Evolutionary conservation across 345 rosid genomes (phyloP).

Genomic region (Citrus inodora): DNA sequence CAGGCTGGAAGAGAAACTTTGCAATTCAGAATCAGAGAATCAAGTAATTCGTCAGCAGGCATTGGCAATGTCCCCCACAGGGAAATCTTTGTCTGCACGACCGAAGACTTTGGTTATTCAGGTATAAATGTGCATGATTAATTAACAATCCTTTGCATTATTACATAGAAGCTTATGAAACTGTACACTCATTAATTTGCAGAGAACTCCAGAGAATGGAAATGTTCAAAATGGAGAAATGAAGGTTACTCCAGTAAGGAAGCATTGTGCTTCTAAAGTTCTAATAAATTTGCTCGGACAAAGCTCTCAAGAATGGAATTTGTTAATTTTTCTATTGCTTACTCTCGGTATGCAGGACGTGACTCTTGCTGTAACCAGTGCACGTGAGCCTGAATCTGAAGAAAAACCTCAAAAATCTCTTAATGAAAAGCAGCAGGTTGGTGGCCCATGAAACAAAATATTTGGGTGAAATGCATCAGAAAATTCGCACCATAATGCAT

Average conservation of each 20-base stretch:
- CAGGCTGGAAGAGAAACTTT: constrained; percentile 94
- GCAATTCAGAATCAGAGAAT: constrained; percentile 94
- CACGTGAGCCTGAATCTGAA: constrained; percentile 93
- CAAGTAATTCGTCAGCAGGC: constrained; percentile 99
- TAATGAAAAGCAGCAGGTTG: constrained; percentile 96
- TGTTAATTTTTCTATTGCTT: constrained; percentile 17
- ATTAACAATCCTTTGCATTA: constrained; percentile 2
- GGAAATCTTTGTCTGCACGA: constrained; percentile 64
- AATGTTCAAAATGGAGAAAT: constrained; percentile 63
- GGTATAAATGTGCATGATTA: constrained; percentile 36
- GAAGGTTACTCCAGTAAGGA: constrained; percentile 57
- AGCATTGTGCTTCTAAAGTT: constrained; percentile 1
- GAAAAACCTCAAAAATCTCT: constrained; percentile 95
- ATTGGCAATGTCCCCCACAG: constrained; percentile 88
- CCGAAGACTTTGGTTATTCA: constrained; percentile 67
- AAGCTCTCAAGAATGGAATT: background rate
- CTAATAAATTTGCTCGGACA: background rate
- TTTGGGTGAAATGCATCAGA: background rate
- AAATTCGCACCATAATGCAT: background rate
- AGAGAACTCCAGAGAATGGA: constrained; percentile 93
- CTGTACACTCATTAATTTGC: constrained; percentile 30
- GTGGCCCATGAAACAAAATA: constrained; percentile 2
- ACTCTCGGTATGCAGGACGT: constrained; percentile 46
- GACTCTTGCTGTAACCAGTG: constrained; percentile 45
- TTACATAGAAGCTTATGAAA: constrained; percentile 15